Conservation (phyloP, 345 rosid species). For the Euclidium syriacum region DNA sequence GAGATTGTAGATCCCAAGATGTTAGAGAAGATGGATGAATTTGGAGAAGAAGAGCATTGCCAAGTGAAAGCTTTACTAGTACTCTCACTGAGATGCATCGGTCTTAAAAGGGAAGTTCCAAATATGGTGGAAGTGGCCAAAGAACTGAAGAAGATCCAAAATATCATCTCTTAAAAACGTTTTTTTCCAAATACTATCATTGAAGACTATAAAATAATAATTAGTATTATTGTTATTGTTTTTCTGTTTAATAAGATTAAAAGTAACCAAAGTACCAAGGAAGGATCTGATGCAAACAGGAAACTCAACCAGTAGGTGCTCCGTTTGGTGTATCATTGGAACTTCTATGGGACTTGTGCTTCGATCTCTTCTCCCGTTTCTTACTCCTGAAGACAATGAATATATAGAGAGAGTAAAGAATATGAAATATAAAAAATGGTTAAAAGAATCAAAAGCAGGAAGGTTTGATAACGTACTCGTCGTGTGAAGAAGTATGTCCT, state of each 20-base stretch:
- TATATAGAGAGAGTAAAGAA: not conserved
- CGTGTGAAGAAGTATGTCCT: slow-evolving; percentile 78
- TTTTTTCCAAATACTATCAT: too few species aligned
- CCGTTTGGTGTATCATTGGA: slow-evolving; percentile 38
- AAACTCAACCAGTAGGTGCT: slow-evolving; percentile 10
- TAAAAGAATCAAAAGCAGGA: not conserved
- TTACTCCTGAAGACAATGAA: slow-evolving; percentile 36
- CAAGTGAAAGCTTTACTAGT: too few species aligned
- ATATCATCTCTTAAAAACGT: too few species aligned
- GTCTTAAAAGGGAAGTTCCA: too few species aligned
- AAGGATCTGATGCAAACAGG: not conserved
- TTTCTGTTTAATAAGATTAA: not conserved
- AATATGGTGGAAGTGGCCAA: too few species aligned
- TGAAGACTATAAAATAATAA: too few species aligned
- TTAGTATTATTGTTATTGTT: too few species aligned
- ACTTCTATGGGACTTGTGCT: slow-evolving; percentile 68
- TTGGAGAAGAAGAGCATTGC: too few species aligned
- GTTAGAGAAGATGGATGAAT: too few species aligned
- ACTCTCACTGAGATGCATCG: too few species aligned
- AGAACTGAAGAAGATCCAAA: too few species aligned
- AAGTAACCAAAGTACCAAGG: slow-evolving; percentile 1
- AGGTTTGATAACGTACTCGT: slow-evolving; percentile 57
- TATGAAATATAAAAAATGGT: not conserved
- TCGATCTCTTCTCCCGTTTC: slow-evolving; percentile 88
- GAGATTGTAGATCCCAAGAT: too few species aligned